Conservation (phyloP, 352 stramenopile genomes). For the Blastocystis sp. region DNA sequence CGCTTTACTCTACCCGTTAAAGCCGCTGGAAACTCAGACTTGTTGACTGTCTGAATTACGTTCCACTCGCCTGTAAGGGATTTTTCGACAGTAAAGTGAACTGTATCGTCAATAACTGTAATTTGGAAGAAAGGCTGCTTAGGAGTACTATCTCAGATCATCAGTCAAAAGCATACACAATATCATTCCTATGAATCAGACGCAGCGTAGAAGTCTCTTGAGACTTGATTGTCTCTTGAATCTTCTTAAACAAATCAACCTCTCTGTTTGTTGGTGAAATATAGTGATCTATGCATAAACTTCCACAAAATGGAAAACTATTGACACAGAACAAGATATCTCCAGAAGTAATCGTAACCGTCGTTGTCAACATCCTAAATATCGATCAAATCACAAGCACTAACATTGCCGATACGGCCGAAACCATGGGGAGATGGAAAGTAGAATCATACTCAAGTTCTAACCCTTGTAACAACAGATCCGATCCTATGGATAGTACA, state of each 20-base stretch:
- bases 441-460: not conserved
- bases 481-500: not conserved
- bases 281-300: not conserved
- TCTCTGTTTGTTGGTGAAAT: not conserved
- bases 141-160: not conserved
- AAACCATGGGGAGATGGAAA: not conserved
- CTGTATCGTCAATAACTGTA: not conserved
- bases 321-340: constrained; percentile 48
- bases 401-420: constrained; percentile 2
- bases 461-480: not conserved
- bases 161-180: not conserved
- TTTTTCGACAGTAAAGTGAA: not conserved
- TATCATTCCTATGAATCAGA: not conserved
- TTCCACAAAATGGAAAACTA: not conserved
- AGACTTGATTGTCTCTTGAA: not conserved
- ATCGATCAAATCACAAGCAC: not conserved
- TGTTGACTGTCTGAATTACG: constrained; percentile 1
- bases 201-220: not conserved
- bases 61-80: not conserved
- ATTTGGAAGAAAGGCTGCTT: not conserved
- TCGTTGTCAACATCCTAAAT: not conserved
- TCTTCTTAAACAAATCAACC: not conserved
- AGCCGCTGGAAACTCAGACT: not conserved
- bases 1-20: not conserved
- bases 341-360: not conserved